A percentile compares a stretch with the other conserved stretches of the same genome.
Conservation (phyloP, 768 basidiomycete species). For the Megacollybia marginata region DNA sequence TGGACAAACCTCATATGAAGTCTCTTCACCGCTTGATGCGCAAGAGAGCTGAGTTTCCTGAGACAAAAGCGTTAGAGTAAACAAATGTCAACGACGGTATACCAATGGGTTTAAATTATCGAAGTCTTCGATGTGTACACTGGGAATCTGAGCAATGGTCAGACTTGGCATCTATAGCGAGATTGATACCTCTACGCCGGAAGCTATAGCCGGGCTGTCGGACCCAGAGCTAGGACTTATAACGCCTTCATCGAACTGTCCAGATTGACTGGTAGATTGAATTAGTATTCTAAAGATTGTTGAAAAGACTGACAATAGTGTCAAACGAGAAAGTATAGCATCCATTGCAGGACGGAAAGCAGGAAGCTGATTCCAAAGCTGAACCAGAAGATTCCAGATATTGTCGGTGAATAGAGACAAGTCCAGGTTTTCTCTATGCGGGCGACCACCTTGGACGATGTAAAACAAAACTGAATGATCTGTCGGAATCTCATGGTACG, state of each 20-base stretch:
- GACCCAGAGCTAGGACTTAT: background rate
- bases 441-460: background rate
- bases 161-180: background rate
- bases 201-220: background rate
- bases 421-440: background rate
- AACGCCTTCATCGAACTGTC: too few relatives aligned
- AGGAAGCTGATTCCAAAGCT: background rate
- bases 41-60: background rate
- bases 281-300: background rate
- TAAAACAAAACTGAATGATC: background rate
- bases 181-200: background rate
- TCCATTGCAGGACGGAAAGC: background rate
- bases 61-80: background rate
- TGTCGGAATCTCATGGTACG: background rate
- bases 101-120: too few relatives aligned
- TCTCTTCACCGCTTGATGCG: slow-evolving; percentile 3
- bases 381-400: background rate
- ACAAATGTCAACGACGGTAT: background rate
- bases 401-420: background rate
- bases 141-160: background rate
- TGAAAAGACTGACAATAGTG: background rate
- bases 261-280: background rate
- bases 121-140: background rate
- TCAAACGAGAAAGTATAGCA: background rate
- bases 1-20: slow-evolving; percentile 1